phyloP scores from a whole-genome alignment of 371 early-diverging fungal species.

The Actinomucor elegans region DNA sequence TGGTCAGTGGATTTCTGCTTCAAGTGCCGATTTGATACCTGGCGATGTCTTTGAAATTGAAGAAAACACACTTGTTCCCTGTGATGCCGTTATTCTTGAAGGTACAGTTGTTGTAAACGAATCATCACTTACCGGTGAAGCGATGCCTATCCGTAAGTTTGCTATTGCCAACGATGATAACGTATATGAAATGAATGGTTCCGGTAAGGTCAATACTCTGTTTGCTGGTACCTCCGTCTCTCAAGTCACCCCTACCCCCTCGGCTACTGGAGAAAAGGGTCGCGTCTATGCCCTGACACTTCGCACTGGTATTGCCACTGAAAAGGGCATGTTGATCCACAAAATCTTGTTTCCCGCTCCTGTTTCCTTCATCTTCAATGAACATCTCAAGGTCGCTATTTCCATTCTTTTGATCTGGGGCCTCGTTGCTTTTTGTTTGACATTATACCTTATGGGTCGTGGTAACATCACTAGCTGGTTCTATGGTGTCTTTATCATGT shows the following conservation, averaged over 20 bases:
- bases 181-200: constrained; percentile 26
- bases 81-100: constrained; percentile 68
- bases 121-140: constrained; percentile 84
- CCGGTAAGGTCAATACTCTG: constrained; percentile 54
- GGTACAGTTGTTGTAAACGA: constrained; percentile 83
- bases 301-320: constrained; percentile 76
- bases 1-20: constrained; percentile 50
- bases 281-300: constrained; percentile 57
- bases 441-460: constrained; percentile 31
- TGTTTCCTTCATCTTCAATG: constrained; percentile 68
- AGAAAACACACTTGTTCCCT: constrained; percentile 42
- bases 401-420: constrained; percentile 62
- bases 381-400: constrained; percentile 71
- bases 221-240: constrained; percentile 65
- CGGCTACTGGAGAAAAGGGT: not conserved
- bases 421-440: constrained; percentile 51
- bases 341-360: constrained; percentile 72
- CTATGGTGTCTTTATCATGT: constrained; percentile 57
- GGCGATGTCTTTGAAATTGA: constrained; percentile 59
- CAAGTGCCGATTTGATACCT: constrained; percentile 57
- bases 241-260: constrained; percentile 28
- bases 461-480: constrained; percentile 32
- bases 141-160: constrained; percentile 83
- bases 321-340: constrained; percentile 75
- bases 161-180: constrained; percentile 52